Conservation (phyloP, 176 grass and related monocot species). For the Elaeis guineensis region DNA sequence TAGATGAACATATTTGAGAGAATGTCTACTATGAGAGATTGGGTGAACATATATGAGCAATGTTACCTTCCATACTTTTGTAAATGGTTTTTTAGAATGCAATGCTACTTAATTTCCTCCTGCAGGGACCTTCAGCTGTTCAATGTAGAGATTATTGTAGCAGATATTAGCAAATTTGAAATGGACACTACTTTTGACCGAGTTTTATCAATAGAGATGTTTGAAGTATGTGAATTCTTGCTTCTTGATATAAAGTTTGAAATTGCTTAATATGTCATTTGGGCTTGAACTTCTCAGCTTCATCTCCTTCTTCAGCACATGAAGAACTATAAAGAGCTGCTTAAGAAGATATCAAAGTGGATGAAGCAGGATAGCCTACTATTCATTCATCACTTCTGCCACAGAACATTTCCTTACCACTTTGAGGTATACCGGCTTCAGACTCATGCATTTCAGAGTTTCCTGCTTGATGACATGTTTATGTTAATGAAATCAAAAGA, state of each 20-base stretch:
- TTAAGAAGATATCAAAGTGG: conserved; percentile 92
- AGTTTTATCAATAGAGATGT: conserved; percentile 89
- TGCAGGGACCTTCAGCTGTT: conserved; percentile 58
- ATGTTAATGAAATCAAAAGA: too few species aligned
- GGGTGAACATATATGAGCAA: too few species aligned
- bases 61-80: neutral
- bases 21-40: too few species aligned
- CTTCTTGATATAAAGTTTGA: neutral
- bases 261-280: neutral
- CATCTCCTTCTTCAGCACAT: conserved; percentile 53
- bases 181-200: conserved; percentile 90
- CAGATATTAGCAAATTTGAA: conserved; percentile 85
- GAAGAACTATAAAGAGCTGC: conserved; percentile 94
- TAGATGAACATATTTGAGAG: too few species aligned
- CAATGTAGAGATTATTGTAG: conserved; percentile 87
- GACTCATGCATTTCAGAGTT: too few species aligned
- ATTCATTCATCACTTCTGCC: conserved; percentile 91
- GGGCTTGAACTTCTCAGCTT: neutral
- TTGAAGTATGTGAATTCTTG: neutral
- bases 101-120: neutral
- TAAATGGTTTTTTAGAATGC: neutral
- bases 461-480: too few species aligned
- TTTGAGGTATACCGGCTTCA: conserved; percentile 52
- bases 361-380: conserved; percentile 77
- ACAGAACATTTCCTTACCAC: conserved; percentile 91